phyloP scores from a whole-genome alignment of 768 basidiomycete genomes.

The Tephrocybe sp. region DNA sequence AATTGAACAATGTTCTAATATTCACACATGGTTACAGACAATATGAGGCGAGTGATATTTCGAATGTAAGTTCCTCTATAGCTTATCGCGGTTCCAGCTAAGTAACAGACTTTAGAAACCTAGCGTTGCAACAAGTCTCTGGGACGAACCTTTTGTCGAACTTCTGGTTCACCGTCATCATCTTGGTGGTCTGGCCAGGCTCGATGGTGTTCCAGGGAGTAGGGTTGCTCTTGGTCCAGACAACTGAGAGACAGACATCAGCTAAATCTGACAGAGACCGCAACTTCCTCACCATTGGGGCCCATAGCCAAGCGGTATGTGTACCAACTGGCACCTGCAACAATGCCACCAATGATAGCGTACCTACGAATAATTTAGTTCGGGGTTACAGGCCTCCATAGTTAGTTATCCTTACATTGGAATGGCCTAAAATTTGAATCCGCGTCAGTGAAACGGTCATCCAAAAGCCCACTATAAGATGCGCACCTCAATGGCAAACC shows the following conservation, averaged over 20 bases:
- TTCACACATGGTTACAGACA: constrained; percentile 17
- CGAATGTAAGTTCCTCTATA: constrained; percentile 39
- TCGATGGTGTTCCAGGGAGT: constrained; percentile 87
- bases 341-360: constrained; percentile 50
- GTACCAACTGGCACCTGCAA: constrained; percentile 68
- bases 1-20: constrained; percentile 11
- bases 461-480: not conserved
- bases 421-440: constrained; percentile 36
- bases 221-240: constrained; percentile 72
- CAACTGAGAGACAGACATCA: constrained; percentile 29
- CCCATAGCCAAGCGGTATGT: constrained; percentile 62
- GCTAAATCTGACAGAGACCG: not conserved
- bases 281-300: constrained; percentile 44
- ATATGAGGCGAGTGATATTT: constrained; percentile 16
- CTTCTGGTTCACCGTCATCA: constrained; percentile 68
- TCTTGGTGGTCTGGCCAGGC: constrained; percentile 72
- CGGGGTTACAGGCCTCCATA: constrained; percentile 5
- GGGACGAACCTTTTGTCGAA: constrained; percentile 72
- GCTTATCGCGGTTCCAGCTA: constrained; percentile 78
- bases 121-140: no score
- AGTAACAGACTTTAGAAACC: no score
- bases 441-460: no score
- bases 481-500: constrained; percentile 73
- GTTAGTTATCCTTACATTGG: constrained; percentile 42
- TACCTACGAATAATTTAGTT: constrained; percentile 32